phyloP scores from a whole-genome alignment of 768 basidiomycete genomes.

The Boletus reticuloceps region DNA sequence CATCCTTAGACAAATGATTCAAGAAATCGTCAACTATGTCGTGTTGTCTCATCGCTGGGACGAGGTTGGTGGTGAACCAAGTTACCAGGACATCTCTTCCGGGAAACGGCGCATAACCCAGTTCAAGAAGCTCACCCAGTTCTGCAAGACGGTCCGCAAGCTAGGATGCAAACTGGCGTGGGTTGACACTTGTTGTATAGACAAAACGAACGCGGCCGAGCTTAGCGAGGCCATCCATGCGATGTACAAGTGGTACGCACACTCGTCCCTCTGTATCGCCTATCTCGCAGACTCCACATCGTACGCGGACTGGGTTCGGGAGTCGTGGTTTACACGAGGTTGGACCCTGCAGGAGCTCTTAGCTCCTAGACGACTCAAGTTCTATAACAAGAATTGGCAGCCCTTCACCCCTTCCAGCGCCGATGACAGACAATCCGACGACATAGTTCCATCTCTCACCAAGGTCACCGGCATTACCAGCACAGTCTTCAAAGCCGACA shows the following conservation, averaged over 20 bases:
- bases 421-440: not conserved
- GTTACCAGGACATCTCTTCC: slow-evolving; percentile 1
- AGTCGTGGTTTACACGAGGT: too few relatives aligned
- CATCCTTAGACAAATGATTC: slow-evolving; percentile 8
- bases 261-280: slow-evolving; percentile 19
- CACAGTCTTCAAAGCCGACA: not conserved
- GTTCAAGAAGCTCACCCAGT: slow-evolving; percentile 3
- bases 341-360: slow-evolving; percentile 1
- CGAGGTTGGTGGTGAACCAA: slow-evolving; percentile 7
- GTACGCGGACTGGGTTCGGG: not conserved
- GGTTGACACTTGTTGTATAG: slow-evolving; percentile 22
- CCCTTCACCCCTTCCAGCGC: not conserved
- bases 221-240: slow-evolving; percentile 20
- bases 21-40: slow-evolving; percentile 8
- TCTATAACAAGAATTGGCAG: slow-evolving; percentile 13
- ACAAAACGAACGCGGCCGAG: slow-evolving; percentile 13
- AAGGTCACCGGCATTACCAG: slow-evolving; percentile 1
- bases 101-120: not conserved
- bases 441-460: not conserved
- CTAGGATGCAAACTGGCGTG: slow-evolving; percentile 6
- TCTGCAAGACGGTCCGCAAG: not conserved
- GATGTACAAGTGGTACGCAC: slow-evolving; percentile 25
- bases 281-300: slow-evolving; percentile 8
- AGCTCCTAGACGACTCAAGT: slow-evolving; percentile 14
- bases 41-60: slow-evolving; percentile 17